These are phyloP conservation scores for Nakazawaea peltata DNA, from an alignment of 805 yeast species.

Conservation along the genomic window DNA sequence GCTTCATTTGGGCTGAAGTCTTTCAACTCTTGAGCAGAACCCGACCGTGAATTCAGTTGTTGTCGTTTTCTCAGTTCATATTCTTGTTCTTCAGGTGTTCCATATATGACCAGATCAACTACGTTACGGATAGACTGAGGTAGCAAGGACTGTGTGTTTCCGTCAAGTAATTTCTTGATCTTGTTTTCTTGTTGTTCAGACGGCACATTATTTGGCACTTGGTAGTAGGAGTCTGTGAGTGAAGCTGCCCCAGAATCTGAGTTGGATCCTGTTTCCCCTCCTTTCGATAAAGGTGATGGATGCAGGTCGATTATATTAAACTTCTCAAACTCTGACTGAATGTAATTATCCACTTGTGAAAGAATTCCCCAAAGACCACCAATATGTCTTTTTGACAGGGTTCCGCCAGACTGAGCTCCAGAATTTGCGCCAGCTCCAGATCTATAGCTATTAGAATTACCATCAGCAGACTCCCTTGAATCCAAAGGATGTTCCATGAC, in stretches of 20 bases:
- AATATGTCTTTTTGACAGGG: too few species aligned
- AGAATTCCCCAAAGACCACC: conserved; percentile 8
- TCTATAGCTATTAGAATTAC: conserved; percentile 9
- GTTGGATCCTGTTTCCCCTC: too few species aligned
- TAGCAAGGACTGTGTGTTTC: conserved; percentile 1
- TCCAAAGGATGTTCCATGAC: conserved; percentile 10
- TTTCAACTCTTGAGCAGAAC: too few species aligned
- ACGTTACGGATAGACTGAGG: conserved; percentile 7
- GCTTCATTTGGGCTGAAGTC: too few species aligned
- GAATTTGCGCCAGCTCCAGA: background rate
- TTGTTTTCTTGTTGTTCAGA: conserved; percentile 4
- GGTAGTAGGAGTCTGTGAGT: conserved; percentile 2
- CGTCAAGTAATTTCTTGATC: conserved; percentile 9
- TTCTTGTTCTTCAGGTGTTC: conserved; percentile 3
- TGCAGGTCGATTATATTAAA: conserved; percentile 10
- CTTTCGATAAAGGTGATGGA: background rate
- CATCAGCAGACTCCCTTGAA: too few species aligned
- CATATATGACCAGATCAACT: conserved; percentile 11
- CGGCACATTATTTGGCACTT: background rate
- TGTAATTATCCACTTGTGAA: conserved; percentile 9
- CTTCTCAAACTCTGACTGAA: conserved; percentile 10
- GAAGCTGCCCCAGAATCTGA: too few species aligned
- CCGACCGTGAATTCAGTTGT: too few species aligned
- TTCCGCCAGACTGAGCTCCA: too few species aligned
- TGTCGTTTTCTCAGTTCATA: too few species aligned